Percentiles rank a stretch among this genome's conserved stretches.
Conservation (phyloP, 228 moss, liverwort and hornwort species). For the Sphagnum fallax region DNA sequence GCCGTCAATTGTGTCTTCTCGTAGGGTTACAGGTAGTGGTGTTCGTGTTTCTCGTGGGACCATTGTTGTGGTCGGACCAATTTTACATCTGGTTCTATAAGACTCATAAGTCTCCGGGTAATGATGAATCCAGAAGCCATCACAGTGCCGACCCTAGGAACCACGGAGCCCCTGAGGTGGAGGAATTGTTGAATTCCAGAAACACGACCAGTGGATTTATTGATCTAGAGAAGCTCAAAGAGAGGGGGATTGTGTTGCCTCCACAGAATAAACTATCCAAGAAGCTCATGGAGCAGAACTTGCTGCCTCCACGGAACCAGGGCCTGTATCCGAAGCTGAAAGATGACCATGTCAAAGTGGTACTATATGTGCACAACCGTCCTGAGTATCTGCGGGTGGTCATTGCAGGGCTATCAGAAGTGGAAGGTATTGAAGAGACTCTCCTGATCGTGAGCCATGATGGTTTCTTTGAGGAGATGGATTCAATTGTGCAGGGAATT, state of each 20-base stretch:
- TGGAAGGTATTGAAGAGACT: conserved; percentile 74
- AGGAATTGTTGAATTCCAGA: too few relatives aligned
- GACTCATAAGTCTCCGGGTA: not conserved
- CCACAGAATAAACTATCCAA: conserved; percentile 42
- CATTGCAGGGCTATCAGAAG: conserved; percentile 44
- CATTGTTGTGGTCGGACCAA: conserved; percentile 16
- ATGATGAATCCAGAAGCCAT: too few relatives aligned
- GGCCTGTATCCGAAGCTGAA: conserved; percentile 55
- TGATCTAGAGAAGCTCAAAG: conserved; percentile 26
- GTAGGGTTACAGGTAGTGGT: conserved; percentile 26
- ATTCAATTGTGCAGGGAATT: conserved; percentile 59
- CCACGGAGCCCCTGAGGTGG: too few relatives aligned
- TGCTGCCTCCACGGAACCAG: conserved; percentile 43
- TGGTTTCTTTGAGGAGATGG: conserved; percentile 79
- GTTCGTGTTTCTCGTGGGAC: conserved; percentile 29
- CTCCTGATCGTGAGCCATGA: conserved; percentile 87
- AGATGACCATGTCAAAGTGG: conserved; percentile 54
- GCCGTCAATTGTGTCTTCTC: conserved; percentile 25
- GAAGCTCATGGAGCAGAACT: conserved; percentile 33
- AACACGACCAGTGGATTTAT: conserved; percentile 1
- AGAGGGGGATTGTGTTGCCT: conserved; percentile 22
- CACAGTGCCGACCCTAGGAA: too few relatives aligned
- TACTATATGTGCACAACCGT: conserved; percentile 84
- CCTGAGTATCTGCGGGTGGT: conserved; percentile 62
- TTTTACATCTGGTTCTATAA: conserved; percentile 9